Percentiles rank a stretch among this genome's conserved stretches.
Conservation (phyloP, 2,329 filamentous ascomycete species). For the Aspergillus sp. region DNA sequence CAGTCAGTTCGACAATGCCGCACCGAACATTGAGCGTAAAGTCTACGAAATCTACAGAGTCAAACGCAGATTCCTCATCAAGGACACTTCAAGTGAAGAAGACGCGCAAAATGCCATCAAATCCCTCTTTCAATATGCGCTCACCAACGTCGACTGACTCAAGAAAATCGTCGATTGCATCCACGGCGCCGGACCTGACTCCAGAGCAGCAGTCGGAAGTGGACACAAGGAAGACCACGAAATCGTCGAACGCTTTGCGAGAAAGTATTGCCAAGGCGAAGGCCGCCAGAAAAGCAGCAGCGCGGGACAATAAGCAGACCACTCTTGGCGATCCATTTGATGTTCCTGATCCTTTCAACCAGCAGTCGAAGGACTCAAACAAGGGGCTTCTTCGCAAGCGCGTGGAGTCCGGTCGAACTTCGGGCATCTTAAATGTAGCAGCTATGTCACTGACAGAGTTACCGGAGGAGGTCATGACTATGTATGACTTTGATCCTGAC, state of each 20-base stretch:
- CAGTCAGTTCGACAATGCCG: constrained; percentile 36
- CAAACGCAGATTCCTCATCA: constrained; percentile 20
- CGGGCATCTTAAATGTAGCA: constrained; percentile 80
- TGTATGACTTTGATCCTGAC: constrained; percentile 75
- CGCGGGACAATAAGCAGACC: constrained; percentile 18
- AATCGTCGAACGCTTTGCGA: constrained; percentile 71
- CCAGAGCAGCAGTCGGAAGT: constrained; percentile 20
- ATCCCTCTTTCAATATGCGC: constrained; percentile 20
- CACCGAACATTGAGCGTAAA: constrained; percentile 48
- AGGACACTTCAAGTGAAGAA: constrained; percentile 34
- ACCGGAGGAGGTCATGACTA: constrained; percentile 72
- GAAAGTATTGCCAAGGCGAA: constrained; percentile 92
- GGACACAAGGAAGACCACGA: constrained; percentile 43
- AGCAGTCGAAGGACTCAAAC: constrained; percentile 49
- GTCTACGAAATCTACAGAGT: constrained; percentile 48
- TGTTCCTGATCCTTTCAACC: constrained; percentile 48
- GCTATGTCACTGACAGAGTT: constrained; percentile 72
- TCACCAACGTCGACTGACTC: constrained; percentile 24
- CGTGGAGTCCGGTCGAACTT: constrained; percentile 62
- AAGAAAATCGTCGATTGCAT: constrained; percentile 24
- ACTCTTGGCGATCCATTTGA: constrained; percentile 39
- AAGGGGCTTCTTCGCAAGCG: constrained; percentile 65
- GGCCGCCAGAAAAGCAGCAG: constrained; percentile 59
- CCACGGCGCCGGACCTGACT: constrained; percentile 21
- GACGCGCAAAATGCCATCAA: constrained; percentile 27